These are phyloP conservation scores for Nicotiana sylvestris DNA, from an alignment of 257 asterid species.

Conservation along the genomic window DNA sequence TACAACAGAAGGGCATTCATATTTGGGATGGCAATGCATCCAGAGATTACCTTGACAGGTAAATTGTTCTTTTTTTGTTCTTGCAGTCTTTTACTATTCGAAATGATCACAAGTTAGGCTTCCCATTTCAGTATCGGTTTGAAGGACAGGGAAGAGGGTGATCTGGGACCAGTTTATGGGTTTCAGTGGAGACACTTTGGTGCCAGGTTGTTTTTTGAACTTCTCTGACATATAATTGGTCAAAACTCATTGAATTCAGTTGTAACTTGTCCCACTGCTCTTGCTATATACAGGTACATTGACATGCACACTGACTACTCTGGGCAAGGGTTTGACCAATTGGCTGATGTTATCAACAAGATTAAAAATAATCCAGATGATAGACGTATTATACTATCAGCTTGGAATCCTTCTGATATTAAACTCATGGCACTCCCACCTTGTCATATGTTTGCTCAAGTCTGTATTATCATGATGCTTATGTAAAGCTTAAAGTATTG, in stretches of 20 bases:
- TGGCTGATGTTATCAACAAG: slow-evolving; percentile 35
- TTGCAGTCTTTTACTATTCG: background rate
- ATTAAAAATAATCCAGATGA: slow-evolving; percentile 42
- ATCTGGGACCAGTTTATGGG: slow-evolving; percentile 48
- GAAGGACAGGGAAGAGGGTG: slow-evolving; percentile 46
- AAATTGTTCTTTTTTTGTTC: background rate
- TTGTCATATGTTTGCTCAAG: slow-evolving; percentile 53
- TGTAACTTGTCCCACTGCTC: background rate
- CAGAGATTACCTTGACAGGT: slow-evolving; percentile 48
- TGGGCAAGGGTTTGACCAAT: slow-evolving; percentile 44
- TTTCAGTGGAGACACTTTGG: slow-evolving; percentile 53
- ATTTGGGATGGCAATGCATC: slow-evolving; percentile 59
- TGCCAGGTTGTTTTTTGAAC: slow-evolving; percentile 29
- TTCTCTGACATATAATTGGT: slow-evolving; percentile 7
- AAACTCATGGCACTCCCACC: slow-evolving; percentile 48
- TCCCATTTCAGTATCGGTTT: slow-evolving; percentile 36
- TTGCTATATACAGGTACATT: slow-evolving; percentile 30
- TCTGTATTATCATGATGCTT: slow-evolving; percentile 17
- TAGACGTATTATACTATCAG: slow-evolving; percentile 40
- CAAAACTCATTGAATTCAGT: background rate
- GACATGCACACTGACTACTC: slow-evolving; percentile 47
- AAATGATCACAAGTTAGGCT: background rate
- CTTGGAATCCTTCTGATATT: slow-evolving; percentile 53
- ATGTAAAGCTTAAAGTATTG: background rate
- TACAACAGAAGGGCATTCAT: slow-evolving; percentile 45